phyloP scores from a whole-genome alignment of 176 grass and related monocot genomes.

The Phoenix roebelenii region DNA sequence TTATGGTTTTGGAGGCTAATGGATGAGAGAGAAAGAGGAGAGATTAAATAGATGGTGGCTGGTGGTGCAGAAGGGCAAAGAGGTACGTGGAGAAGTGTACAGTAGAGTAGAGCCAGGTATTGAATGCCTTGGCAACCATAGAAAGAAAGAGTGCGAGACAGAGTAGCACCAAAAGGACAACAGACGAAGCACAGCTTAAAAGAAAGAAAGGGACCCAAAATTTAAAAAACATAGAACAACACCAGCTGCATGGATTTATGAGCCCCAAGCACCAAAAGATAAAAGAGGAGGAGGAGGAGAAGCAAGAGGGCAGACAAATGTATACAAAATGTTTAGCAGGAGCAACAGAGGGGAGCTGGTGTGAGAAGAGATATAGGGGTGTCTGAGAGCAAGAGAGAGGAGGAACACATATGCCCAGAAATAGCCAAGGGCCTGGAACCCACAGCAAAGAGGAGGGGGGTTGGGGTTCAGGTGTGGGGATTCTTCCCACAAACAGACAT shows the following conservation, averaged over 20 bases:
- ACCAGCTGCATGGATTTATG: background rate
- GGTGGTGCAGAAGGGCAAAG: background rate
- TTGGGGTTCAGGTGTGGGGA: background rate
- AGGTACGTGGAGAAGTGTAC: background rate
- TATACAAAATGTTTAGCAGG: background rate
- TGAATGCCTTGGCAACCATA: background rate
- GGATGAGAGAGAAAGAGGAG: too few species aligned
- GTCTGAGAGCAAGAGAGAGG: background rate
- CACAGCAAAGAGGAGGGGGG: background rate
- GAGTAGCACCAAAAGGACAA: background rate
- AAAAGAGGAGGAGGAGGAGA: background rate
- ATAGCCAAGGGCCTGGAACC: background rate
- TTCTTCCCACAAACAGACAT: slow-evolving; percentile 1
- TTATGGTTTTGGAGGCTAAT: too few species aligned
- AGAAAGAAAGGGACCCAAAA: background rate
- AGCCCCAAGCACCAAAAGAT: background rate
- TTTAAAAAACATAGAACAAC: background rate
- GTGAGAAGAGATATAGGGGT: background rate
- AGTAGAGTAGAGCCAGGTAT: background rate
- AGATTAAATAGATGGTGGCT: background rate
- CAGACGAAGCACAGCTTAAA: background rate
- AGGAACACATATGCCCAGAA: too few species aligned
- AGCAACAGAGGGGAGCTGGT: background rate
- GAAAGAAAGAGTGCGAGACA: background rate
- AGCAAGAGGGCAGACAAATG: background rate